phyloP scores from a whole-genome alignment of 768 basidiomycete species.

The Mycena polygramma region DNA sequence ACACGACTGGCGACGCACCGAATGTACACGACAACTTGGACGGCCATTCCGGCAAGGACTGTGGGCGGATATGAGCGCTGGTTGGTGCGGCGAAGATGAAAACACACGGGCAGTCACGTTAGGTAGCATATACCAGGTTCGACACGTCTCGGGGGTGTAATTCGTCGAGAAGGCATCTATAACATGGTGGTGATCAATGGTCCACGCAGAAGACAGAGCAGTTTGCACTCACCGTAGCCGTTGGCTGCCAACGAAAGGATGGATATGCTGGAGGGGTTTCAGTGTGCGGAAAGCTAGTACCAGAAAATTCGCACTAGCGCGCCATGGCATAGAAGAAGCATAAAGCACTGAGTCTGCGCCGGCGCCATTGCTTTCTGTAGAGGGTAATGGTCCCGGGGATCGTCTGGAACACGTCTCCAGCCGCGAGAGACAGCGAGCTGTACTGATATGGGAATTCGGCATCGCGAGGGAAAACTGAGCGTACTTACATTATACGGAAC shows the following conservation, averaged over 20 bases:
- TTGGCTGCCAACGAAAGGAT: constrained; percentile 23
- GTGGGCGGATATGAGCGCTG: background rate
- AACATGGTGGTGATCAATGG: background rate
- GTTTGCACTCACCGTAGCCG: constrained; percentile 3
- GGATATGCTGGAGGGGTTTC: constrained; percentile 16
- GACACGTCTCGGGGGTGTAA: constrained; percentile 7
- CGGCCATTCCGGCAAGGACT: constrained; percentile 28
- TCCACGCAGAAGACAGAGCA: no score
- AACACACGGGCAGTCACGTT: constrained; percentile 31
- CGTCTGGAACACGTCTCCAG: constrained; percentile 32
- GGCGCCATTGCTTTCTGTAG: constrained; percentile 29
- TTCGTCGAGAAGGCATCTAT: constrained; percentile 6
- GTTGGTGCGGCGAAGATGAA: background rate
- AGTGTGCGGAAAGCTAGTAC: background rate
- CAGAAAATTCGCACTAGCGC: constrained; percentile 28
- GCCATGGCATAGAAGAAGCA: constrained; percentile 33
- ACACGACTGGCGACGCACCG: background rate
- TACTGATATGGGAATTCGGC: background rate
- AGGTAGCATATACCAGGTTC: constrained; percentile 24
- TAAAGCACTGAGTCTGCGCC: constrained; percentile 15
- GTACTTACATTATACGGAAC: constrained; percentile 28
- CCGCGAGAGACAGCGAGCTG: constrained; percentile 30
- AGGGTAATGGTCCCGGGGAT: constrained; percentile 16
- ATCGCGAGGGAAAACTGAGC: background rate
- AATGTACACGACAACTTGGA: constrained; percentile 29